Evolutionary conservation across 192 early-diverging fungal species (phyloP).

Genomic region (Piromyces finnis): DNA sequence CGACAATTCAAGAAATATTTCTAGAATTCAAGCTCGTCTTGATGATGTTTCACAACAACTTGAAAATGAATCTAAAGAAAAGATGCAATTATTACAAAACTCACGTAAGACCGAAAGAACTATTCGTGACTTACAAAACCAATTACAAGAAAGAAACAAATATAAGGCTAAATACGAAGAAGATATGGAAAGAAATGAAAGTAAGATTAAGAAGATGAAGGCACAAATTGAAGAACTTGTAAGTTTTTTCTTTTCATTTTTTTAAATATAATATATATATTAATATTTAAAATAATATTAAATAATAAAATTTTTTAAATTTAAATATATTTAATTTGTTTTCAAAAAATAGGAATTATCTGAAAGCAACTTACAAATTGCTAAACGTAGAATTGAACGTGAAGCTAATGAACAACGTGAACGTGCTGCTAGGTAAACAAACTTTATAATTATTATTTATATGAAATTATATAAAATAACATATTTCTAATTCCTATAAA

Average conservation of each 20-base stretch:
- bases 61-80: constrained; percentile 42
- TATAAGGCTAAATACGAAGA: constrained; percentile 40
- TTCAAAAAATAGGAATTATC: constrained; percentile 15
- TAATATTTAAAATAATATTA: not conserved
- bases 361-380: constrained; percentile 34
- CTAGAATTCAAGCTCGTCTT: constrained; percentile 34
- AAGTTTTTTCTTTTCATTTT: not conserved
- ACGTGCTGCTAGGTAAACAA: constrained; percentile 18
- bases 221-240: constrained; percentile 45
- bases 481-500: no score
- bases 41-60: constrained; percentile 39
- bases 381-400: constrained; percentile 52
- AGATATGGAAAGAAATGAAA: constrained; percentile 48
- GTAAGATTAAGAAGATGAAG: constrained; percentile 43
- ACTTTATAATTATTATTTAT: no score
- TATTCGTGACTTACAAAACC: constrained; percentile 73
- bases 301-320: not conserved
- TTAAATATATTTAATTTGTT: not conserved
- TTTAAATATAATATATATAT: not conserved
- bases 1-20: constrained; percentile 29
- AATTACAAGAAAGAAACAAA: constrained; percentile 65
- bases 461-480: no score
- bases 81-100: constrained; percentile 33
- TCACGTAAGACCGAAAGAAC: constrained; percentile 47
- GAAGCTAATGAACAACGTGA: constrained; percentile 43